A percentile compares a stretch with the other conserved stretches of the same genome.
phyloP scores from a whole-genome alignment of 345 rosid species.

The Chamaenerion angustifolium region DNA sequence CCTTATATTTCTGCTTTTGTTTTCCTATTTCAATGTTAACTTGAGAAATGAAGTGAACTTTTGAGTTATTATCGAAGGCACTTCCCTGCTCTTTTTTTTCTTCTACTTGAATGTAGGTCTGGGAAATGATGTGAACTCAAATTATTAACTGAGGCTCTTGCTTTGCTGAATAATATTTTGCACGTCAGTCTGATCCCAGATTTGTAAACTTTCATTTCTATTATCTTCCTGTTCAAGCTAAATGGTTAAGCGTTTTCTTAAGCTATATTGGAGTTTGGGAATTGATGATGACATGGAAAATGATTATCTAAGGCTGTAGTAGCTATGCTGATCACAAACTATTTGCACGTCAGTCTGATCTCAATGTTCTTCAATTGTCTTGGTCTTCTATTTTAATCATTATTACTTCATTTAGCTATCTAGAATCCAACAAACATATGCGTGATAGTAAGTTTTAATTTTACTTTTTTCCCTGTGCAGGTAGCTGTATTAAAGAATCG shows the following conservation, averaged over 20 bases:
- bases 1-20: background rate
- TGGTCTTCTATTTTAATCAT: no score
- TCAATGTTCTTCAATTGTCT: no score
- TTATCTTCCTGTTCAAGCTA: no score
- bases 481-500: conserved; percentile 52
- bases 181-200: conserved; percentile 30
- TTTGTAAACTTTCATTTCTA: background rate
- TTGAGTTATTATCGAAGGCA: background rate
- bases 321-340: no score
- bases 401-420: no score
- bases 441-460: background rate
- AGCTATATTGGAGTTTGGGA: no score
- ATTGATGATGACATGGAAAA: conserved; percentile 8
- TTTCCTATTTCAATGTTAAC: background rate
- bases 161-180: conserved; percentile 23
- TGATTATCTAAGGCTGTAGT: no score
- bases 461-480: conserved; percentile 20
- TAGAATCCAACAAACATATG: no score
- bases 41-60: conserved; percentile 7
- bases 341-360: no score
- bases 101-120: no score
- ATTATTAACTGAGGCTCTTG: conserved; percentile 10
- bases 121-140: conserved; percentile 9
- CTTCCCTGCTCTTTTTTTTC: no score
- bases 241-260: no score